Base-by-base conservation (phyloP, 441 rosid genomes). In the Eutrema salsugineum region DNA sequence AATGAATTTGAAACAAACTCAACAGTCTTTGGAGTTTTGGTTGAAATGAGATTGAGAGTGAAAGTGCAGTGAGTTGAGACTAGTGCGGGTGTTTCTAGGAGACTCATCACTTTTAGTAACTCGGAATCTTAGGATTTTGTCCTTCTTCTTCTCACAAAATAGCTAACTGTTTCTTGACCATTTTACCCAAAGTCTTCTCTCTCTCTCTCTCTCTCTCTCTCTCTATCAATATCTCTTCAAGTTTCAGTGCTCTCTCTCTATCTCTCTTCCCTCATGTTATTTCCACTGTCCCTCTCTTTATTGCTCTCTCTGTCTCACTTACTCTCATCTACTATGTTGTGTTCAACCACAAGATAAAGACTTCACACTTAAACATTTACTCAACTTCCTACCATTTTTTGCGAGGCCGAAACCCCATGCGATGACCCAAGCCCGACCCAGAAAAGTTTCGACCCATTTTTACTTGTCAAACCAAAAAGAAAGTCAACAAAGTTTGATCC, bases 121-220 rank as follows among this genome's bases (percentile, higher is more conserved):
- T 66, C 68, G 85, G 93, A 83, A 94, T 94, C 96, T 94, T 80
- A 78, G 83, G 79, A 70, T 84, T 86, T 87, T 85, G 86, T 85
- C 78, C 16, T 59, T 24, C 64, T 43, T 56, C 44, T 30, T 43
- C 48, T 24, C n/a, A n/a, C 65, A 61, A 58, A 24, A 7, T 49
- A 40, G 9, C 68, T 55, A 76, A 68, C 75, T 69, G 71, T 68
- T 55, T 63, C 43, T 49, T 66, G 47, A 66, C 68, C 63, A 74
- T 50, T 66, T 74, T 67, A 59, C 77, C 66, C 66, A 15, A 56
- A 46, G 16, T 55, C 65, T 40, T 10, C 51, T n/a, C 14, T 42
- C 65, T 55, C 17, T 54, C 70, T 59, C 46, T 66, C 19, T 68
- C 49, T 20, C 5, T 70, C 65, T 57, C 53, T 30, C 5, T 49